Base-by-base conservation (phyloP, 2,329 filamentous ascomycete genomes). In the Macrophomina tecta region DNA sequence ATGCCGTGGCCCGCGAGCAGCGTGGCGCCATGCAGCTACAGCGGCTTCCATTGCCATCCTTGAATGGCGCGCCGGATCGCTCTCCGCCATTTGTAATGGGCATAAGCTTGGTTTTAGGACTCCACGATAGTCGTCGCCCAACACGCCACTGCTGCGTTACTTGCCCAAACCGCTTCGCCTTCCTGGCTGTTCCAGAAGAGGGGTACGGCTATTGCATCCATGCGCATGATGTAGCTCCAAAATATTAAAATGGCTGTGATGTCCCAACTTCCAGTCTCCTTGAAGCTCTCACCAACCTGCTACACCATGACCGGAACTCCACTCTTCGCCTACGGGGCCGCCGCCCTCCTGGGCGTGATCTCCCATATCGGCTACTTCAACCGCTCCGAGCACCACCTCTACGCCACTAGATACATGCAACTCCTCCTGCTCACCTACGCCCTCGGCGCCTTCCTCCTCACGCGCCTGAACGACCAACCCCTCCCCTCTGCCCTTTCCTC, bases 321-420 rank as follows among this genome's bases (percentile, higher is more conserved):
- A 8, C 46, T 56, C 32, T 30, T 23, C 45, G 63, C 40, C 1
- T 65, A 34, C 49, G 63, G 51, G 28, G 40, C 51, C 30, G 52
- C 64, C 14, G 42, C 64, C 40, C 30, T 66, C 9, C 32, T 49
- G 11, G 64, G 64, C n/a, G 34, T 40, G 1, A 5, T 51, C 42
- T 40, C 52, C 14, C 53, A 58, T 42, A 16, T 42, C 52, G 32
- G 7, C 46, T 66, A 58, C 53, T 66, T 66, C 52, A 53, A 66
- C 53, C 52, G 53, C 32, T 45, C n/a, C 42, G 64, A 66, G 28
- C 64, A 66, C 45, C 64, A 66, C 23, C 64, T 66, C 45, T 30
- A 66, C 45, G 56, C n/a, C 40, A 23, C 23, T 16, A 40, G 63
- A 49, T 55, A 65, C 45, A 28, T 65, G 28, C 36, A 65, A n/a